phyloP scores from a whole-genome alignment of 805 yeast genomes.

The Debaryomyces prosopidis region DNA sequence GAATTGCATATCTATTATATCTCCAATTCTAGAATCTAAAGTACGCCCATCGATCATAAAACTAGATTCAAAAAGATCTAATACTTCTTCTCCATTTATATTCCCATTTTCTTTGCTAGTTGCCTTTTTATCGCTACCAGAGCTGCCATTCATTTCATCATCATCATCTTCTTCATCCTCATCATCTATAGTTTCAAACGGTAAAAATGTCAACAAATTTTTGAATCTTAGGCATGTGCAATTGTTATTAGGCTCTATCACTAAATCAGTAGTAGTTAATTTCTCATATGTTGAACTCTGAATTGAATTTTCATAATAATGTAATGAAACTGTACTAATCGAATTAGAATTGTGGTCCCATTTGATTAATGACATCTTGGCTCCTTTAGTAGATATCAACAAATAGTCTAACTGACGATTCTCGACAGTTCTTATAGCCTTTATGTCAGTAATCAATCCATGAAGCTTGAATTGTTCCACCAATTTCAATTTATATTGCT shows the following conservation, averaged over 20 bases:
- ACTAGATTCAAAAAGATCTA: slow-evolving; percentile 49
- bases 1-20: slow-evolving; percentile 71
- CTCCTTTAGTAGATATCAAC: slow-evolving; percentile 65
- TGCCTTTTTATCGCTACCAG: slow-evolving; percentile 12
- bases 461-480: slow-evolving; percentile 68
- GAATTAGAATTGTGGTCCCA: slow-evolving; percentile 62
- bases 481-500: slow-evolving; percentile 28
- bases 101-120: slow-evolving; percentile 6
- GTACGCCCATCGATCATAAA: slow-evolving; percentile 57
- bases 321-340: slow-evolving; percentile 76
- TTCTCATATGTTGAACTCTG: slow-evolving; percentile 48
- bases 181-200: slow-evolving; percentile 49
- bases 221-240: slow-evolving; percentile 61
- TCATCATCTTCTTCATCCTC: slow-evolving; percentile 30
- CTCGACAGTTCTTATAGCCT: slow-evolving; percentile 49
- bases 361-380: slow-evolving; percentile 72
- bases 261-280: slow-evolving; percentile 43
- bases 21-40: slow-evolving; percentile 57
- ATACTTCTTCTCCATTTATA: slow-evolving; percentile 4
- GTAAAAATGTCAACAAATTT: slow-evolving; percentile 71
- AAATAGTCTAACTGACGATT: slow-evolving; percentile 56
- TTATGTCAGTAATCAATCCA: slow-evolving; percentile 66
- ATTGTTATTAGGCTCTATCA: slow-evolving; percentile 61
- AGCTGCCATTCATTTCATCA: slow-evolving; percentile 10
- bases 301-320: slow-evolving; percentile 77